Evolutionary conservation across 1,284 basidiomycete genomes (phyloP).

Genomic region (Athelia sp.): DNA sequence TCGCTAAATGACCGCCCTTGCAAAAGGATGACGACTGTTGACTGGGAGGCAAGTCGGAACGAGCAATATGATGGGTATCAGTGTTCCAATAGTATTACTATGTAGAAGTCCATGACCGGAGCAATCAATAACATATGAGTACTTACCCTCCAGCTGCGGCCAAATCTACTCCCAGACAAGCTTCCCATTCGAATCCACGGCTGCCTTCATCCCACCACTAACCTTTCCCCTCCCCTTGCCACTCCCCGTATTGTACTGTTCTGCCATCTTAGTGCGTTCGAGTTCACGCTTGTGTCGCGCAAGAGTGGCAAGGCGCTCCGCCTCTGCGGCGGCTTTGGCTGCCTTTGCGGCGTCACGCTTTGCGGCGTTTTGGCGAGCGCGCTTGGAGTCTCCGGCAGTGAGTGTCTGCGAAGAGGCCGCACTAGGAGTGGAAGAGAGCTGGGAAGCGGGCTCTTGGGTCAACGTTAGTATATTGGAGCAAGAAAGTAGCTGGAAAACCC

Average conservation of each 20-base stretch:
- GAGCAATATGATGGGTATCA: too few relatives aligned
- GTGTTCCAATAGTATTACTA: too few relatives aligned
- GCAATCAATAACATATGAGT: too few relatives aligned
- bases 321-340: constrained; percentile 51
- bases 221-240: constrained; percentile 22
- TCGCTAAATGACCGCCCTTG: too few relatives aligned
- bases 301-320: constrained; percentile 42
- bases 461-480: constrained; percentile 1
- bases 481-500: constrained; percentile 17
- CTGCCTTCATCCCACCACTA: constrained; percentile 54
- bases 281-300: constrained; percentile 57
- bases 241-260: constrained; percentile 31
- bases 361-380: constrained; percentile 64
- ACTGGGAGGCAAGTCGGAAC: too few relatives aligned
- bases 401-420: constrained; percentile 32
- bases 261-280: constrained; percentile 48
- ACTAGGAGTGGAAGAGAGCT: constrained; percentile 17
- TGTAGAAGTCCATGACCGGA: too few relatives aligned
- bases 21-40: too few relatives aligned
- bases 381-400: constrained; percentile 40
- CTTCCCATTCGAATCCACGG: constrained; percentile 43
- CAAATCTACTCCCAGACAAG: constrained; percentile 57
- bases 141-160: too few relatives aligned
- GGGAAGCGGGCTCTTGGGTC: constrained; percentile 8
- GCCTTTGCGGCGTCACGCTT: constrained; percentile 54